Conservation (phyloP, 2,329 filamentous ascomycete species). For the Chaetomium strumarium region DNA sequence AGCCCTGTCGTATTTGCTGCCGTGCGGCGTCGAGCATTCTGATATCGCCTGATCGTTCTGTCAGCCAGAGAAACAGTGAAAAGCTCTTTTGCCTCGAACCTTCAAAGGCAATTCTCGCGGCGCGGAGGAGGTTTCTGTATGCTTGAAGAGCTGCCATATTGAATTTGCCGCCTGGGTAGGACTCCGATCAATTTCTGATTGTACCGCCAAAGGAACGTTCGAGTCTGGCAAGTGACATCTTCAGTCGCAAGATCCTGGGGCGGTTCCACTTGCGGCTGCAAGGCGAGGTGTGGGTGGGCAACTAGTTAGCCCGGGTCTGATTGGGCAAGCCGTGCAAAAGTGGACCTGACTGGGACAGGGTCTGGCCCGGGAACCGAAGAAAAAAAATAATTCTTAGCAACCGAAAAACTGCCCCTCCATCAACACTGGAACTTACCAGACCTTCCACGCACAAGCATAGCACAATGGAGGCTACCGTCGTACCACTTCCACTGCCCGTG, state of each 20-base stretch:
- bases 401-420: constrained; percentile 20
- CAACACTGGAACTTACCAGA: not conserved
- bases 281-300: constrained; percentile 9
- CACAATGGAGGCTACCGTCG: constrained; percentile 60
- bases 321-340: no score
- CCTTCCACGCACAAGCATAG: constrained; percentile 19
- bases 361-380: no score
- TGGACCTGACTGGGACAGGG: no score
- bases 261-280: not conserved
- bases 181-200: no score
- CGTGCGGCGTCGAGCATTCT: constrained; percentile 65
- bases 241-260: no score
- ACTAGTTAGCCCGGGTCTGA: not conserved
- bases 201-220: no score
- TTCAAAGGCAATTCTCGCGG: constrained; percentile 75
- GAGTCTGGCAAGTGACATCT: not conserved
- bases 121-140: constrained; percentile 76
- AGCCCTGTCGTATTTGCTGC: constrained; percentile 64
- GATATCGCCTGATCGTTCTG: constrained; percentile 55
- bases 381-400: constrained; percentile 19
- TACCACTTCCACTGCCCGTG: constrained; percentile 63
- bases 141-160: constrained; percentile 67
- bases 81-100: constrained; percentile 43
- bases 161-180: not conserved
- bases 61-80: constrained; percentile 1